A percentile compares a stretch with the other conserved stretches of the same genome.
Conservation (phyloP, 1,284 basidiomycete genomes). For the Microbotryum intermedium region DNA sequence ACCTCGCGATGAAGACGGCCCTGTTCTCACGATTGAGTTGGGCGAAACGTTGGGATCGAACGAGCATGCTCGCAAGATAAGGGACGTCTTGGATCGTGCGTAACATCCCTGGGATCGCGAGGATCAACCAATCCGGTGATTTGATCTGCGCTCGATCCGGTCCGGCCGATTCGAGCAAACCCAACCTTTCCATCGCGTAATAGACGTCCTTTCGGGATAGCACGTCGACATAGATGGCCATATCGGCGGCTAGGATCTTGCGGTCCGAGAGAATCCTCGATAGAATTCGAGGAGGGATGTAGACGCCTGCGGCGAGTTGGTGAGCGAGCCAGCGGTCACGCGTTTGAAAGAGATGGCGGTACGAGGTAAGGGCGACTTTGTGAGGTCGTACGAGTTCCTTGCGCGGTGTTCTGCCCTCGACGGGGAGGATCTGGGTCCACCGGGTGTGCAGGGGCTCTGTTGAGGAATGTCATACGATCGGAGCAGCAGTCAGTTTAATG, state of each 20-base stretch:
- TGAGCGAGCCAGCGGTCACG: constrained; percentile 16
- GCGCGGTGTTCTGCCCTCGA: too few species aligned
- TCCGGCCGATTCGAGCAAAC: constrained; percentile 19
- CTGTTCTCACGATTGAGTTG: constrained; percentile 10
- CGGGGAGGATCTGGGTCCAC: too few species aligned
- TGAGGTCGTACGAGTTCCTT: neutral
- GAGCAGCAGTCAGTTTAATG: too few species aligned
- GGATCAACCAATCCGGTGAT: constrained; percentile 27
- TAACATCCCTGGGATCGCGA: constrained; percentile 22
- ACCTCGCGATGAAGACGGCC: constrained; percentile 16
- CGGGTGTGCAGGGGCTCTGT: too few species aligned
- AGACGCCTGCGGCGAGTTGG: constrained; percentile 8
- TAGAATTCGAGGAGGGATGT: constrained; percentile 15
- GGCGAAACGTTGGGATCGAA: constrained; percentile 4
- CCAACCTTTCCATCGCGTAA: constrained; percentile 15
- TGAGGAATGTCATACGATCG: too few species aligned
- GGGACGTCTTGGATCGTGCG: constrained; percentile 7
- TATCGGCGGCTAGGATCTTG: neutral
- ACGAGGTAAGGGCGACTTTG: neutral
- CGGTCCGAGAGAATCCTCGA: constrained; percentile 10
- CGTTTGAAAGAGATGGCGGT: constrained; percentile 4
- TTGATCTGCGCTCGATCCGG: neutral
- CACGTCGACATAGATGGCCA: constrained; percentile 18
- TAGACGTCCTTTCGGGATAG: constrained; percentile 7
- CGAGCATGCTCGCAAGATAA: constrained; percentile 23